phyloP scores from a whole-genome alignment of 371 early-diverging fungal genomes.

The Syncephalastrum racemosum region DNA sequence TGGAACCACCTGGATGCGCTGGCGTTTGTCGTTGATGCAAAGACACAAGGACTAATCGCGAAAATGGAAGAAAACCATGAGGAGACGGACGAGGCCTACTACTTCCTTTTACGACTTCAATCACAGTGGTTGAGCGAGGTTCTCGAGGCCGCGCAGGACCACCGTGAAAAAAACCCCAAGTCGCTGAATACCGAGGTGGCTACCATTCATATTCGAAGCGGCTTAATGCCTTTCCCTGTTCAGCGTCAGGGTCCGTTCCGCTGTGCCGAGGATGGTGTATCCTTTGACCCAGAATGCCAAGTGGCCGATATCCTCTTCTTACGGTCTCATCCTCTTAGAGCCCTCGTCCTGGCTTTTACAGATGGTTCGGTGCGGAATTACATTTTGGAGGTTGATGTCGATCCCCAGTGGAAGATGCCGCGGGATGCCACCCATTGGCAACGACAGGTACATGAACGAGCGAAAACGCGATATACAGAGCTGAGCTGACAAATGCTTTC shows the following conservation, averaged over 20 bases:
- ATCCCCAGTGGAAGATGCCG: conserved; percentile 42
- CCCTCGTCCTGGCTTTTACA: conserved; percentile 29
- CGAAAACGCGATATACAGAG: neutral
- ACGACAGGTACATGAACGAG: conserved; percentile 17
- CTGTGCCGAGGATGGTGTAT: conserved; percentile 11
- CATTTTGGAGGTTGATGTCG: conserved; percentile 30
- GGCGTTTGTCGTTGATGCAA: conserved; percentile 28
- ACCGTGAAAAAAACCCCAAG: conserved; percentile 6
- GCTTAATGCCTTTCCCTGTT: conserved; percentile 17
- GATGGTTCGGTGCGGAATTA: conserved; percentile 36
- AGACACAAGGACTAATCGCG: conserved; percentile 17
- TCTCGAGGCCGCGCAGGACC: conserved; percentile 21
- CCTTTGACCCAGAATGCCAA: conserved; percentile 4
- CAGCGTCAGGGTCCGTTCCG: conserved; percentile 44
- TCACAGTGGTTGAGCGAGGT: conserved; percentile 35
- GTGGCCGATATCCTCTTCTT: conserved; percentile 31
- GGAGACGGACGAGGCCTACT: conserved; percentile 13
- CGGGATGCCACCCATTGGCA: conserved; percentile 21
- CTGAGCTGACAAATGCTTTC: neutral
- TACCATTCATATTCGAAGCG: conserved; percentile 17
- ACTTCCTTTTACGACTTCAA: conserved; percentile 33
- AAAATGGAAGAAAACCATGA: conserved; percentile 5
- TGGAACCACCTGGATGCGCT: conserved; percentile 38
- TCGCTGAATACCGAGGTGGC: conserved; percentile 14
- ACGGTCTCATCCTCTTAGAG: conserved; percentile 21